phyloP scores from a whole-genome alignment of 1,284 basidiomycete genomes.

The Mycosarcoma mackinlayi region DNA sequence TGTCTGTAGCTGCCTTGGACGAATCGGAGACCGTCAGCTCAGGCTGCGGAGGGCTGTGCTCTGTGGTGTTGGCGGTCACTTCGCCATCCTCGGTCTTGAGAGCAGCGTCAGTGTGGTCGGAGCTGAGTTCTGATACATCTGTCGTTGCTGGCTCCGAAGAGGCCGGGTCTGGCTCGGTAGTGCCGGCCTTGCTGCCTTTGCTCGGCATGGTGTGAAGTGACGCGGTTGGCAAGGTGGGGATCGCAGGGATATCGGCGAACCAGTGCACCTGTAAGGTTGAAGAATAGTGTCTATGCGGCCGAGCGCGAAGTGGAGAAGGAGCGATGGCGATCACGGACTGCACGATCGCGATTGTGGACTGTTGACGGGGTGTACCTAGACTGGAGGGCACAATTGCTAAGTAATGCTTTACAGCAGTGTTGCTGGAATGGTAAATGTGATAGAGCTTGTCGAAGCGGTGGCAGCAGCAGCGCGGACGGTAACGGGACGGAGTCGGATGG shows the following conservation, averaged over 20 bases:
- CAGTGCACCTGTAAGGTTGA: background rate
- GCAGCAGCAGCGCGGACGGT: background rate
- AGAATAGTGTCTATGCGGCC: background rate
- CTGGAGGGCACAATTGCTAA: background rate
- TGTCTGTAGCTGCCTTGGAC: conserved; percentile 13
- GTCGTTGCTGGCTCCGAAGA: conserved; percentile 8
- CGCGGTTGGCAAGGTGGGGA: background rate
- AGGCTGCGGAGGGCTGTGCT: conserved; percentile 4
- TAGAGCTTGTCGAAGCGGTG: background rate
- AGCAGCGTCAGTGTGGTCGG: conserved; percentile 1
- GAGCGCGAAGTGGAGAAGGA: background rate
- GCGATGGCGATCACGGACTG: background rate
- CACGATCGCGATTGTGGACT: background rate
- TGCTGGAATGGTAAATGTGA: no score
- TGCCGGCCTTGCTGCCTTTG: conserved; percentile 16
- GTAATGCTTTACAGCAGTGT: background rate
- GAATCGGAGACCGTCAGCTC: conserved; percentile 2
- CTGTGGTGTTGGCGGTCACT: background rate
- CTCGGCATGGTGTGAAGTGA: conserved; percentile 21
- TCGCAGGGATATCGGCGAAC: background rate
- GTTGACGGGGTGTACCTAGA: background rate
- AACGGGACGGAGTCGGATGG: background rate
- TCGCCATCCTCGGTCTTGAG: conserved; percentile 9
- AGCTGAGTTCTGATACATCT: conserved; percentile 1
- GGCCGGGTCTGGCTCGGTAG: conserved; percentile 11